phyloP scores from a whole-genome alignment of 805 yeast species.

The Komagataella phaffii region DNA sequence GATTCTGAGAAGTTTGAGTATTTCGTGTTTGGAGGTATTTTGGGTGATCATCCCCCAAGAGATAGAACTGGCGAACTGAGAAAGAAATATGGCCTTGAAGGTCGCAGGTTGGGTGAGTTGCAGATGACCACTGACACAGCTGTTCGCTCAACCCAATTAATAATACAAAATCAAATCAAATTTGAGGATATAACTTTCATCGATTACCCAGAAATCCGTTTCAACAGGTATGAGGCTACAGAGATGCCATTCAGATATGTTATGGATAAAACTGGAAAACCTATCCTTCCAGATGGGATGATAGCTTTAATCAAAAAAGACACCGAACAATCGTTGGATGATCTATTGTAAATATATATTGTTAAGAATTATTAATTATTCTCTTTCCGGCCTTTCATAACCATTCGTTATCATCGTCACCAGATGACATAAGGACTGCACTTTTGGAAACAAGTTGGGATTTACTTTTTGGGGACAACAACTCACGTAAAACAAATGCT shows the following conservation, averaged over 20 bases:
- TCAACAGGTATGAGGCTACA: slow-evolving; percentile 78
- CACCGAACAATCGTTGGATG: slow-evolving; percentile 72
- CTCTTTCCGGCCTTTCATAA: not conserved
- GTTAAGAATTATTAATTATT: not conserved
- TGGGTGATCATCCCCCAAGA: slow-evolving; percentile 88
- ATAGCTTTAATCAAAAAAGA: slow-evolving; percentile 72
- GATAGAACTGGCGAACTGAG: slow-evolving; percentile 90
- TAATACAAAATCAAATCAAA: slow-evolving; percentile 39
- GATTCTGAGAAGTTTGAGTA: slow-evolving; percentile 63
- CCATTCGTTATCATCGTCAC: not conserved
- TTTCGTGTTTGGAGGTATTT: slow-evolving; percentile 92
- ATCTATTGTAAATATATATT: slow-evolving; percentile 25
- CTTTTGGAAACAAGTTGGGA: not conserved
- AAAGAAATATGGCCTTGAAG: slow-evolving; percentile 67
- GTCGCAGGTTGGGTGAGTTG: slow-evolving; percentile 73
- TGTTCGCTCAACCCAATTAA: slow-evolving; percentile 76
- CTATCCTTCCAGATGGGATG: slow-evolving; percentile 91
- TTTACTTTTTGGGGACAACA: slow-evolving; percentile 12
- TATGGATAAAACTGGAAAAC: slow-evolving; percentile 44
- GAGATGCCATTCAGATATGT: slow-evolving; percentile 97
- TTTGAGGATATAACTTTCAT: slow-evolving; percentile 73
- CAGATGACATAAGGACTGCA: not conserved
- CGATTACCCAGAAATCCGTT: slow-evolving; percentile 90
- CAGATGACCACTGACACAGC: slow-evolving; percentile 99
- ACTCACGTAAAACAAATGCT: slow-evolving; percentile 57